Conservation (phyloP, 176 grass and related monocot species). For the Carex scoparia region DNA sequence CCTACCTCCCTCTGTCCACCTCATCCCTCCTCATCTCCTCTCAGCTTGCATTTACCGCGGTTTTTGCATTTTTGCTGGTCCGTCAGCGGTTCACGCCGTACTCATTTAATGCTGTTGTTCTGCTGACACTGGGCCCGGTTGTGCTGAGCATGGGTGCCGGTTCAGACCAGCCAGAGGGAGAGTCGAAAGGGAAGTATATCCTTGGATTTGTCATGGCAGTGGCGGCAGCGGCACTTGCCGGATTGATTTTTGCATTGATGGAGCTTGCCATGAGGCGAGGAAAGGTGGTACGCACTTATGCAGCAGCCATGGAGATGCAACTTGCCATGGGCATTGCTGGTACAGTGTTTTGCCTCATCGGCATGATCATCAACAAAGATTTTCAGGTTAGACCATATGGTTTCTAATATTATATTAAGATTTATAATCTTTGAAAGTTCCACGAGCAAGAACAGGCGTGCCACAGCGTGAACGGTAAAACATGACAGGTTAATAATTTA, state of each 20-base stretch:
- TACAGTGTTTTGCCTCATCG: slow-evolving; percentile 50
- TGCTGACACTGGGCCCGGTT: slow-evolving; percentile 57
- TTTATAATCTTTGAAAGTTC: not conserved
- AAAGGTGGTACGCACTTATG: slow-evolving; percentile 27
- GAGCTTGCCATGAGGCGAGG: slow-evolving; percentile 45
- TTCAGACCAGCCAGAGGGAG: slow-evolving; percentile 30
- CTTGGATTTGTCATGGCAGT: slow-evolving; percentile 49
- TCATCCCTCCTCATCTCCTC: slow-evolving; percentile 65
- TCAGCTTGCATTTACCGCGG: slow-evolving; percentile 70
- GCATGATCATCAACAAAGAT: slow-evolving; percentile 54
- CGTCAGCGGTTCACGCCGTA: slow-evolving; percentile 54
- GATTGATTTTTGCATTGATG: slow-evolving; percentile 53
- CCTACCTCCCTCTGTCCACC: slow-evolving; percentile 64
- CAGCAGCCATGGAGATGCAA: slow-evolving; percentile 61
- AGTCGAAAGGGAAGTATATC: slow-evolving; percentile 39
- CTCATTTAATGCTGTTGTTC: slow-evolving; percentile 60
- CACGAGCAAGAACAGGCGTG: not conserved
- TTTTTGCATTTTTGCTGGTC: slow-evolving; percentile 58
- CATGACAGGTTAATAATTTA: not conserved
- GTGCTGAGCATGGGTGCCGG: slow-evolving; percentile 45
- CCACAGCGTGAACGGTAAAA: not conserved
- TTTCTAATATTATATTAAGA: not conserved
- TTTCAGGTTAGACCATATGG: slow-evolving; percentile 35
- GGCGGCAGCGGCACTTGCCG: slow-evolving; percentile 40
- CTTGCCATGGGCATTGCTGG: slow-evolving; percentile 53